Evolutionary conservation across 192 early-diverging fungal genomes (phyloP).

Genomic region (Linnemannia schmuckeri): DNA sequence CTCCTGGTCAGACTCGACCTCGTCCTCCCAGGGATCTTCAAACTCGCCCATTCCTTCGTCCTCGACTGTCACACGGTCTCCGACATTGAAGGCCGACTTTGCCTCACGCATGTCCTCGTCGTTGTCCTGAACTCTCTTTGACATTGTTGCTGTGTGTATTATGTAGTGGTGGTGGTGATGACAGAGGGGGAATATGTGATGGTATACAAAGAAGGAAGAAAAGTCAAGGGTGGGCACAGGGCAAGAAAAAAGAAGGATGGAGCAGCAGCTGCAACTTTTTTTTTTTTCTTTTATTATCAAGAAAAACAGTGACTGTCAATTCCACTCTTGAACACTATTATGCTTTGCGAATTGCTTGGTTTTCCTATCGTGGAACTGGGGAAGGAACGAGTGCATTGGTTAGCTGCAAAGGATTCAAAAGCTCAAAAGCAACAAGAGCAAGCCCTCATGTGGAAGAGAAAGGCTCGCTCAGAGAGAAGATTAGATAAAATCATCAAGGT

Average conservation of each 20-base stretch:
- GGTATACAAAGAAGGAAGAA: neutral
- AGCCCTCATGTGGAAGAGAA: neutral
- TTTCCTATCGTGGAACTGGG: neutral
- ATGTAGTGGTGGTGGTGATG: neutral
- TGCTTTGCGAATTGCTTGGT: neutral
- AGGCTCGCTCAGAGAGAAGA: slow-evolving; percentile 57
- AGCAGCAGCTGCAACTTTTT: slow-evolving; percentile 20
- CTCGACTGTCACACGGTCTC: slow-evolving; percentile 39
- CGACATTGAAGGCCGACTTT: slow-evolving; percentile 51
- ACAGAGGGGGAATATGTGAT: neutral
- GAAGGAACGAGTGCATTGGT: neutral
- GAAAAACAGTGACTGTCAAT: slow-evolving; percentile 14
- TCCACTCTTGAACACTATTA: neutral
- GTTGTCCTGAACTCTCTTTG: slow-evolving; percentile 47
- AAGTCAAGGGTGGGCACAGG: neutral
- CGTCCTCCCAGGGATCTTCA: slow-evolving; percentile 95
- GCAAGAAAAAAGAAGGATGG: slow-evolving; percentile 13
- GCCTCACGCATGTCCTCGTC: slow-evolving; percentile 59
- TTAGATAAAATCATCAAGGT: slow-evolving; percentile 43
- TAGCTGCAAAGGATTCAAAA: neutral
- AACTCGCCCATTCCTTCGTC: slow-evolving; percentile 88
- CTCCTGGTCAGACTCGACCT: slow-evolving; percentile 80
- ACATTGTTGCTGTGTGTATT: slow-evolving; percentile 38
- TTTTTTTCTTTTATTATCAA: slow-evolving; percentile 5
- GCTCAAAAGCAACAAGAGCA: neutral